A percentile compares a stretch with the other conserved stretches of the same genome.
Evolutionary conservation across 2,329 filamentous ascomycete genomes (phyloP).

Genomic region (Colletotrichum tropicale): DNA sequence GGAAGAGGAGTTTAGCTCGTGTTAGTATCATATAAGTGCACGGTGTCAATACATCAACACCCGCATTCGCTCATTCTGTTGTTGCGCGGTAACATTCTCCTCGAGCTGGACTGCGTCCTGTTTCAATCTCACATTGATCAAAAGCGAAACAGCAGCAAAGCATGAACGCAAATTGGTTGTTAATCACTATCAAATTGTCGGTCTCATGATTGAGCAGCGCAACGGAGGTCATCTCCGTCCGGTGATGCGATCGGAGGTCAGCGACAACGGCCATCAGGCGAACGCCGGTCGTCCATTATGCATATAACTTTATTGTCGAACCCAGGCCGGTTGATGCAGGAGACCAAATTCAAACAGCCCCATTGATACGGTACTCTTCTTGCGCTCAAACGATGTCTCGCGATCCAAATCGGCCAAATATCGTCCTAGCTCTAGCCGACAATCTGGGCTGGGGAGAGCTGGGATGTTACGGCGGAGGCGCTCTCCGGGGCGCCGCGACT

Average conservation of each 20-base stretch:
- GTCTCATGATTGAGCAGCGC: not conserved
- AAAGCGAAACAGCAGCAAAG: not conserved
- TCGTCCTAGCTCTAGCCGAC: conserved; percentile 37
- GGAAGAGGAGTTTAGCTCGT: rapidly evolving
- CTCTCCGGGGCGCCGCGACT: conserved; percentile 35
- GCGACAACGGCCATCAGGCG: not conserved
- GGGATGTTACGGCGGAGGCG: conserved; percentile 36
- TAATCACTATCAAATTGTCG: rapidly evolving
- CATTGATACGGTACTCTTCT: not conserved
- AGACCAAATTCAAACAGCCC: not conserved
- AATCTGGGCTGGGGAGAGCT: conserved; percentile 42
- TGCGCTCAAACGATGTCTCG: conserved; percentile 19
- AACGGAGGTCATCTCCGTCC: not conserved
- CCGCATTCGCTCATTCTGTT: not conserved
- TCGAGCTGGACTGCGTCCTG: not conserved
- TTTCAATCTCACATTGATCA: not conserved
- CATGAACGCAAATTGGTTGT: rapidly evolving
- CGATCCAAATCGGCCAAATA: conserved; percentile 29
- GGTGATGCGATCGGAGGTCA: not conserved
- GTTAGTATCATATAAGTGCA: rapidly evolving
- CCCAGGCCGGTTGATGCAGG: rapidly evolving
- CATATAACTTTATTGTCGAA: not conserved
- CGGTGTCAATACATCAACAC: rapidly evolving
- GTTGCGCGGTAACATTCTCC: not conserved
- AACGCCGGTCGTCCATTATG: not conserved